phyloP scores from a whole-genome alignment of 441 rosid genomes.

The Capsella rubella region DNA sequence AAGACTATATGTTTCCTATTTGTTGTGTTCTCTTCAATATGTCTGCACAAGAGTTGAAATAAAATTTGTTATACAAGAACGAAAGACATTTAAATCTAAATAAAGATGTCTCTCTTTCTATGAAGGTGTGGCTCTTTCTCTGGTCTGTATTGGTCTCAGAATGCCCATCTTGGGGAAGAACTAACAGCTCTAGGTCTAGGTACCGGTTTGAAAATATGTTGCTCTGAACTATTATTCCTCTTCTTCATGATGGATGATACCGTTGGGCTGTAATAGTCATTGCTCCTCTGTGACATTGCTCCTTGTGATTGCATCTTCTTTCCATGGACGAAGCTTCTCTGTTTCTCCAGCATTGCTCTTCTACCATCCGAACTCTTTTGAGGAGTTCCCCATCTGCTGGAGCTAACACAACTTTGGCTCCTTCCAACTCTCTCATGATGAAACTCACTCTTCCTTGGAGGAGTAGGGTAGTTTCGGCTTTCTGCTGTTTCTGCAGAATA shows the following conservation, averaged over 20 bases:
- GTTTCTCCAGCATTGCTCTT: constrained; percentile 68
- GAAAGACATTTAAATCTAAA: constrained; percentile 41
- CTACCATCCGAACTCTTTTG: constrained; percentile 57
- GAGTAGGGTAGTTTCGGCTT: constrained; percentile 83
- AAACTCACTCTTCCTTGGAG: constrained; percentile 69
- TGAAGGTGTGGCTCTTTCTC: constrained; percentile 36
- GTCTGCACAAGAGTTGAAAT: constrained; percentile 53
- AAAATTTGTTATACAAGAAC: constrained; percentile 52
- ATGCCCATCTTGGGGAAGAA: constrained; percentile 83
- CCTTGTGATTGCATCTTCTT: constrained; percentile 78
- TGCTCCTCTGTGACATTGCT: constrained; percentile 89
- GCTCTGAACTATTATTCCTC: constrained; percentile 59
- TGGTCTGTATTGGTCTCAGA: constrained; percentile 51
- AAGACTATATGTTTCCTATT: constrained; percentile 28
- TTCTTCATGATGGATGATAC: constrained; percentile 95
- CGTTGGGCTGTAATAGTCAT: constrained; percentile 89
- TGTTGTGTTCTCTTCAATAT: constrained; percentile 38
- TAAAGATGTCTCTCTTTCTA: constrained; percentile 46
- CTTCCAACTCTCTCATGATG: constrained; percentile 75
- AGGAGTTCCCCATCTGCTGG: constrained; percentile 72
- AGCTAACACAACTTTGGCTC: constrained; percentile 90
- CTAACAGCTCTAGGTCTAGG: constrained; percentile 57
- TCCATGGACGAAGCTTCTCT: constrained; percentile 79
- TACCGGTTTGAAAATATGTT: constrained; percentile 40
- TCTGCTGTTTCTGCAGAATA: constrained; percentile 98